phyloP scores from a whole-genome alignment of 2,329 filamentous ascomycete species.

The Dothideomycetes sp. region DNA sequence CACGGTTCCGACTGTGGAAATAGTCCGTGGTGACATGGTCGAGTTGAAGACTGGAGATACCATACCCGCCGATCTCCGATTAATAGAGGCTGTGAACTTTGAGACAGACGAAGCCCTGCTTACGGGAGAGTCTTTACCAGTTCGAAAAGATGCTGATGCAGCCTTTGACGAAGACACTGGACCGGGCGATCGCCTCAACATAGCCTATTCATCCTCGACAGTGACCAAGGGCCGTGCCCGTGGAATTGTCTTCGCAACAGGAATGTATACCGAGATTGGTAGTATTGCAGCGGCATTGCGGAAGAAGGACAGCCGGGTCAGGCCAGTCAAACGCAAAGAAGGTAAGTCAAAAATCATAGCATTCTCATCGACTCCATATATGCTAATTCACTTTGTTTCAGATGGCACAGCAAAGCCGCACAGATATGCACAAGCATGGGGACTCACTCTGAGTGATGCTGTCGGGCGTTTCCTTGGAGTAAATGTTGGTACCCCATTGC shows the following conservation, averaged over 20 bases:
- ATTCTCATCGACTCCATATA: too few species aligned
- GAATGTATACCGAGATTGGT: constrained; percentile 57
- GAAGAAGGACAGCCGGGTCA: constrained; percentile 30
- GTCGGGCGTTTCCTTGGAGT: constrained; percentile 54
- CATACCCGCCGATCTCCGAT: constrained; percentile 37
- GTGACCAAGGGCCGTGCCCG: constrained; percentile 52
- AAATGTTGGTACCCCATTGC: constrained; percentile 65
- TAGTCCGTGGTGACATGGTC: constrained; percentile 38
- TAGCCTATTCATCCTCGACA: constrained; percentile 53
- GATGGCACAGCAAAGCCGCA: constrained; percentile 22
- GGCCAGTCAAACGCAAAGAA: constrained; percentile 28
- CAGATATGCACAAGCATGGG: constrained; percentile 36
- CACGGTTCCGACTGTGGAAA: constrained; percentile 29
- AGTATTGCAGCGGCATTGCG: constrained; percentile 55
- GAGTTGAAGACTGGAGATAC: constrained; percentile 37
- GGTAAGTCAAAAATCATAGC: too few species aligned
- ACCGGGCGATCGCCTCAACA: constrained; percentile 52
- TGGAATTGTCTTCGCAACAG: constrained; percentile 48
- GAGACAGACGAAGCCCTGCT: constrained; percentile 57
- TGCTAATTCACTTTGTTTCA: too few species aligned
- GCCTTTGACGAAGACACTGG: constrained; percentile 29
- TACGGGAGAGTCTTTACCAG: constrained; percentile 55
- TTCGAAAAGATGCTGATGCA: constrained; percentile 18
- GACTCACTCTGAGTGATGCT: constrained; percentile 44
- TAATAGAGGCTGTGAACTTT: constrained; percentile 47